These are phyloP conservation scores for Cyberlindnera veronae DNA, from an alignment of 805 yeast genomes.

Conservation along the genomic window DNA sequence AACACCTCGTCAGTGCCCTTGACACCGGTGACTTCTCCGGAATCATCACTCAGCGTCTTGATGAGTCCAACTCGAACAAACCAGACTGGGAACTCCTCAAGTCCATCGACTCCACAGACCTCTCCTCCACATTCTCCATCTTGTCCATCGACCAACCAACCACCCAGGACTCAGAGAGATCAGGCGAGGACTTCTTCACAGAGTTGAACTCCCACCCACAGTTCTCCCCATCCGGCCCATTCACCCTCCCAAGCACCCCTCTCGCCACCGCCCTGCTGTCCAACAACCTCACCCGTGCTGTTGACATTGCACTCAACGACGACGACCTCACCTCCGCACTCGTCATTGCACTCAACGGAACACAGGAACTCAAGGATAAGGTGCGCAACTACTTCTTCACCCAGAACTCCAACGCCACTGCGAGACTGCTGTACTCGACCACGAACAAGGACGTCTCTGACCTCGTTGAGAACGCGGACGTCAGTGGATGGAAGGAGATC, in stretches of 20 bases:
- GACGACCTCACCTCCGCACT: constrained; percentile 75
- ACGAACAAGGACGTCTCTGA: constrained; percentile 57
- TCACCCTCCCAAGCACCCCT: constrained; percentile 41
- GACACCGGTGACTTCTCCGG: constrained; percentile 48
- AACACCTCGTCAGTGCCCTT: constrained; percentile 53
- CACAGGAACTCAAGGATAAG: constrained; percentile 57
- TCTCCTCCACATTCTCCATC: too few relatives aligned
- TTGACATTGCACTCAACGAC: constrained; percentile 58
- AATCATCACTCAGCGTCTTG: constrained; percentile 53
- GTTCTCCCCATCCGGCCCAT: constrained; percentile 51
- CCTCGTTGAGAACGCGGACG: constrained; percentile 72
- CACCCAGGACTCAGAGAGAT: constrained; percentile 19
- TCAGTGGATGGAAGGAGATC: constrained; percentile 78
- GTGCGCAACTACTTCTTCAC: constrained; percentile 72
- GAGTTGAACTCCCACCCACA: constrained; percentile 30
- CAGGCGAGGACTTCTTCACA: constrained; percentile 37
- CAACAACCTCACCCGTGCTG: constrained; percentile 66
- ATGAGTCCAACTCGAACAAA: constrained; percentile 38
- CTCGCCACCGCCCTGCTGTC: constrained; percentile 50
- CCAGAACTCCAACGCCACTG: constrained; percentile 46
- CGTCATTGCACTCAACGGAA: constrained; percentile 68
- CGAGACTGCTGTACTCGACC: constrained; percentile 71
- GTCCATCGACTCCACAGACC: constrained; percentile 54
- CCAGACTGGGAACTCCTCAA: constrained; percentile 67
- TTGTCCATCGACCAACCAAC: constrained; percentile 31